Percentiles rank a stretch among this genome's conserved stretches.
phyloP scores from a whole-genome alignment of 768 basidiomycete species.

The Lactarius tabidus region DNA sequence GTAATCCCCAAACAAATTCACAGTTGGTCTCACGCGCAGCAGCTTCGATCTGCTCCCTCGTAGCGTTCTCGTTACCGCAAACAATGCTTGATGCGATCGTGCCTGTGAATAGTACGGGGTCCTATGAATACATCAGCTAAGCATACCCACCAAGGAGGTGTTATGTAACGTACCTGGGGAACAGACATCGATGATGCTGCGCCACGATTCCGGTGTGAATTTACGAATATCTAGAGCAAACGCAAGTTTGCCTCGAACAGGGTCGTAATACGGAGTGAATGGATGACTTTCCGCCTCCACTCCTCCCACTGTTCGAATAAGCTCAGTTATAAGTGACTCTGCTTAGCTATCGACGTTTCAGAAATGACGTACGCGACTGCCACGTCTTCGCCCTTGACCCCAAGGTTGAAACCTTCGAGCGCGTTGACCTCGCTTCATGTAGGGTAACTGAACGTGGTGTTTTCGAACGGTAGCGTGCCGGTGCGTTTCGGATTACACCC shows the following conservation, averaged over 20 bases:
- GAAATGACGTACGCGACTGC: conserved; percentile 79
- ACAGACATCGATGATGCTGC: conserved; percentile 88
- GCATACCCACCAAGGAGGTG: neutral
- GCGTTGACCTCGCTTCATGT: conserved; percentile 77
- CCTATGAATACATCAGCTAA: conserved; percentile 34
- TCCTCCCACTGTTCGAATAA: conserved; percentile 61
- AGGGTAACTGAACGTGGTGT: conserved; percentile 86
- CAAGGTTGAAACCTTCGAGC: conserved; percentile 76
- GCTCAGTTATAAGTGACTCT: neutral
- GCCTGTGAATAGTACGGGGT: conserved; percentile 86
- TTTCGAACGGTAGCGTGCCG: conserved; percentile 78
- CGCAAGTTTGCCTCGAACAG: conserved; percentile 73
- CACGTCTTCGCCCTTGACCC: conserved; percentile 78
- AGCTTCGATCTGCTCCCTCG: conserved; percentile 78
- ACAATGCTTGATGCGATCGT: conserved; percentile 95
- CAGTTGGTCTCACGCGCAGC: conserved; percentile 92
- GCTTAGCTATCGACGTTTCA: neutral
- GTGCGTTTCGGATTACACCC: conserved; percentile 57
- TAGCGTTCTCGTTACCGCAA: conserved; percentile 72
- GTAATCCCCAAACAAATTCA: conserved; percentile 94
- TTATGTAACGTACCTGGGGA: conserved; percentile 53
- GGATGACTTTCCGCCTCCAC: conserved; percentile 93
- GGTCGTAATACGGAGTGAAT: conserved; percentile 88
- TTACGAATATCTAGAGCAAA: conserved; percentile 78
- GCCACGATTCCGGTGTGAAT: conserved; percentile 83